These are phyloP conservation scores for Colletotrichum tofieldiae DNA, from an alignment of 2,329 filamentous ascomycete genomes.

Conservation along the genomic window DNA sequence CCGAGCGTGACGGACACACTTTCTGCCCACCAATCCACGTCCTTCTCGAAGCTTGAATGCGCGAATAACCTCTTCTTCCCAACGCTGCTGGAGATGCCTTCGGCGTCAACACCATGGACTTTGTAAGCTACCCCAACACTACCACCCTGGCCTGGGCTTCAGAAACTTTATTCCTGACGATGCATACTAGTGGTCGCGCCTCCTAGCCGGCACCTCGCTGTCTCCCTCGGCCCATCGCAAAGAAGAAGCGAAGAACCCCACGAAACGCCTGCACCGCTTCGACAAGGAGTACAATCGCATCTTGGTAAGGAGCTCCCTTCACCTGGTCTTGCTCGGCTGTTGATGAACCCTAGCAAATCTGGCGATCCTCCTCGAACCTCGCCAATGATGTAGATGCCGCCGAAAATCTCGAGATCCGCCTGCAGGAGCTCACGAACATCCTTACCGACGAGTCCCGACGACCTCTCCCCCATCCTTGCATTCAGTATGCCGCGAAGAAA, in stretches of 20 bases:
- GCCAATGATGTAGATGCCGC: conserved; percentile 73
- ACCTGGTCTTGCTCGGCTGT: background rate
- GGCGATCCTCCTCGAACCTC: conserved; percentile 75
- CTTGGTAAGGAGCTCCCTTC: conserved; percentile 63
- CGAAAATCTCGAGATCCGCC: conserved; percentile 73
- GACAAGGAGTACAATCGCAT: conserved; percentile 77
- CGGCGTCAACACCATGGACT: conserved; percentile 67
- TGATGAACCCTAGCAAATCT: conserved; percentile 56
- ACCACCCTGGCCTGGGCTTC: background rate
- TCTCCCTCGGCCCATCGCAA: conserved; percentile 70
- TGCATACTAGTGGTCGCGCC: conserved; percentile 72
- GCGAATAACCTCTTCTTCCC: conserved; percentile 19
- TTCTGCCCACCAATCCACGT: background rate
- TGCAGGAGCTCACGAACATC: conserved; percentile 78
- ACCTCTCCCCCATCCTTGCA: conserved; percentile 91
- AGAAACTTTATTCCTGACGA: background rate
- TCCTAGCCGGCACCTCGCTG: conserved; percentile 75
- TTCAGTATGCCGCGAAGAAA: conserved; percentile 86
- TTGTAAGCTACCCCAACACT: conserved; percentile 60
- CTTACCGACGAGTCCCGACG: conserved; percentile 91
- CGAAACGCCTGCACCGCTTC: conserved; percentile 76
- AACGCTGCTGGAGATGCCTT: conserved; percentile 60
- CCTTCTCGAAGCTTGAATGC: conserved; percentile 28
- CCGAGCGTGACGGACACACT: background rate
- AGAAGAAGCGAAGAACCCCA: conserved; percentile 74